phyloP scores from a whole-genome alignment of 2,329 filamentous ascomycete species.

The Aspergillus versicolor region DNA sequence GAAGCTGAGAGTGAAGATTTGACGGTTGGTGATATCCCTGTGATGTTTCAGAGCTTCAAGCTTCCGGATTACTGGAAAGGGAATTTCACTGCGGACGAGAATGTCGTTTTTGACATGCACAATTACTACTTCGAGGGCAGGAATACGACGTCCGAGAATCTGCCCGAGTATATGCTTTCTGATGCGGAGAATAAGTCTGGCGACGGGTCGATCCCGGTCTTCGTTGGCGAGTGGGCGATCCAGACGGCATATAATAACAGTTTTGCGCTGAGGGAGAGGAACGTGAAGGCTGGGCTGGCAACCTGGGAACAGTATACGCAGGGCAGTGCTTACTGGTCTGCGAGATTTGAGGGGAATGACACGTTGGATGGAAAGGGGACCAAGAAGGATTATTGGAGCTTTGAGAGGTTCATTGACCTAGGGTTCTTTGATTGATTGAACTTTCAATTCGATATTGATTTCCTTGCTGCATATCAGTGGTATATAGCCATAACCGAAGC shows the following conservation, averaged over 20 bases:
- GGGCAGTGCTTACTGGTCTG: conserved; percentile 24
- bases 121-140: conserved; percentile 25
- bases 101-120: conserved; percentile 28
- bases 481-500: conserved; percentile 5
- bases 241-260: conserved; percentile 18
- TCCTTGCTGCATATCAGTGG: conserved; percentile 2
- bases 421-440: neutral
- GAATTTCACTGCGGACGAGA: conserved; percentile 14
- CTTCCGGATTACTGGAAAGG: conserved; percentile 21
- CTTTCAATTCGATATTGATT: neutral
- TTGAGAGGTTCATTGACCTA: neutral
- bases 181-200: conserved; percentile 18
- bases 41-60: conserved; percentile 30
- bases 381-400: conserved; percentile 5
- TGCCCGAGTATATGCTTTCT: conserved; percentile 16
- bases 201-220: conserved; percentile 23
- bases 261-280: conserved; percentile 15
- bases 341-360: conserved; percentile 11
- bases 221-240: conserved; percentile 27
- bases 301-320: conserved; percentile 16
- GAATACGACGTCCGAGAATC: conserved; percentile 17
- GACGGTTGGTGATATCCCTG: conserved; percentile 14
- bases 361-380: neutral
- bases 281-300: conserved; percentile 18
- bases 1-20: neutral